Evolutionary conservation across 2,329 filamentous ascomycete genomes (phyloP).

Genomic region (Pseudogymnoascus sp.): DNA sequence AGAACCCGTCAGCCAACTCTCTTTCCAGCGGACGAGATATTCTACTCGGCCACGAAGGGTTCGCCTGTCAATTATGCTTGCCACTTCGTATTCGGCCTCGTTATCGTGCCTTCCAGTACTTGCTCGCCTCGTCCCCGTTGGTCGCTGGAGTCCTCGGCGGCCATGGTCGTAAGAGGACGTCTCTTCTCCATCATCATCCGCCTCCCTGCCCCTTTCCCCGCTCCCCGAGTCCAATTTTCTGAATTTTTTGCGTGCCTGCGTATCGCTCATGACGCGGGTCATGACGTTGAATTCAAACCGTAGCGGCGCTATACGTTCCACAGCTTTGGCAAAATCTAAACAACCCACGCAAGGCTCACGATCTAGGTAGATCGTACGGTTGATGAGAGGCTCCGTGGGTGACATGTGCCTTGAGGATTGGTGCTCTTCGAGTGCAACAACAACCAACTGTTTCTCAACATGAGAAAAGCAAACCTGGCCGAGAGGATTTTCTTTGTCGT

Average conservation of each 20-base stretch:
- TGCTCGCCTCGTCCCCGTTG: too few relatives aligned
- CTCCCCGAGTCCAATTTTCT: neutral
- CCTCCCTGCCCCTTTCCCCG: neutral
- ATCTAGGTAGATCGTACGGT: neutral
- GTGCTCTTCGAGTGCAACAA: neutral
- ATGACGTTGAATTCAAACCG: neutral
- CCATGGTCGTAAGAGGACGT: neutral
- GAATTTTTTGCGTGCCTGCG: neutral
- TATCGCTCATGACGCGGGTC: neutral
- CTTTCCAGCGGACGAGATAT: neutral
- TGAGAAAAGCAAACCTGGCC: neutral
- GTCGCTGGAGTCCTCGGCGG: too few relatives aligned
- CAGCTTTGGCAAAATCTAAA: neutral
- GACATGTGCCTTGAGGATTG: neutral
- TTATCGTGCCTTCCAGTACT: too few relatives aligned
- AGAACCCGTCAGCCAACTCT: neutral
- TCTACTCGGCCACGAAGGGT: neutral
- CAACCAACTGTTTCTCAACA: neutral
- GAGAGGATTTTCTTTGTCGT: neutral
- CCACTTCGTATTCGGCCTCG: too few relatives aligned
- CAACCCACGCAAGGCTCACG: neutral
- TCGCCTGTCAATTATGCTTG: neutral
- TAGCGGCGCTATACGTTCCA: neutral
- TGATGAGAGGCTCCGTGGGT: neutral
- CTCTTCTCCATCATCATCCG: neutral